phyloP scores from a whole-genome alignment of 257 asterid genomes.

The Osmanthus fragrans region DNA sequence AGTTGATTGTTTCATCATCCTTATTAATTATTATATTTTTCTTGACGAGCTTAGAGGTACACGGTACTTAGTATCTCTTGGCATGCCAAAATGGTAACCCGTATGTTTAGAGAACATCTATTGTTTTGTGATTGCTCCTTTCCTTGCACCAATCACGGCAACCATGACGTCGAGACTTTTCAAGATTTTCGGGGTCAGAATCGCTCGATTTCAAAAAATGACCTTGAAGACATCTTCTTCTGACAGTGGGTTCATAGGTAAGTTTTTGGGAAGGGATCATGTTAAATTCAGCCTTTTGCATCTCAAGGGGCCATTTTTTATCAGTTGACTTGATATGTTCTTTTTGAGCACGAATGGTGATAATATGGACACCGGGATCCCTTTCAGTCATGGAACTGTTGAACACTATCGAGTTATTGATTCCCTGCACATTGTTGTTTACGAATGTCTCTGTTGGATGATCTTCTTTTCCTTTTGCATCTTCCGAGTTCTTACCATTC shows the following conservation, averaged over 20 bases:
- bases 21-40: conserved; percentile 21
- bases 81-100: background rate
- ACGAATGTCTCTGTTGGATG: conserved; percentile 48
- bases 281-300: conserved; percentile 50
- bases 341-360: conserved; percentile 28
- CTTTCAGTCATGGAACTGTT: conserved; percentile 55
- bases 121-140: conserved; percentile 26
- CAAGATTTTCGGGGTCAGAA: conserved; percentile 54
- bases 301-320: conserved; percentile 15
- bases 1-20: background rate
- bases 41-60: conserved; percentile 20
- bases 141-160: conserved; percentile 56
- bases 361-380: conserved; percentile 73
- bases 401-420: conserved; percentile 75
- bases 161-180: conserved; percentile 74
- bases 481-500: conserved; percentile 25
- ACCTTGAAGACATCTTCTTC: conserved; percentile 80
- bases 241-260: conserved; percentile 59
- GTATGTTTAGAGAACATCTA: conserved; percentile 36
- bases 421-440: conserved; percentile 77
- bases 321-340: conserved; percentile 33
- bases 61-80: background rate
- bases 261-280: conserved; percentile 40
- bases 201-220: conserved; percentile 68
- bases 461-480: conserved; percentile 35